Conservation (phyloP, 2,329 filamentous ascomycete genomes). For the Microsporum ferrugineum region DNA sequence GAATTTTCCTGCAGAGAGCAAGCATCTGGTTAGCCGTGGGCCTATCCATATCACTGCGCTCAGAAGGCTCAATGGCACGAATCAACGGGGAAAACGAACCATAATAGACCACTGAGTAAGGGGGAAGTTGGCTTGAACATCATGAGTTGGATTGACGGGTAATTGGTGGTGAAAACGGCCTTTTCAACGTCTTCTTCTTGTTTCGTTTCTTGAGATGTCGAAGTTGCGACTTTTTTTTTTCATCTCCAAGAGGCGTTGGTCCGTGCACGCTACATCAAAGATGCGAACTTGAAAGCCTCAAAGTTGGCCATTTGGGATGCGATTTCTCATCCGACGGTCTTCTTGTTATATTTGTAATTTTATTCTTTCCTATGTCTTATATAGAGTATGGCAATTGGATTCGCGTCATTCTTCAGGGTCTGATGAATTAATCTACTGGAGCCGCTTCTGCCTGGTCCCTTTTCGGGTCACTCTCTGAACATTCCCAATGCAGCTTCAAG, state of each 20-base stretch:
- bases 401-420: neutral
- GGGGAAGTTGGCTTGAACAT: slow-evolving; percentile 80
- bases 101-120: slow-evolving; percentile 69
- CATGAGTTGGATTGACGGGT: slow-evolving; percentile 13
- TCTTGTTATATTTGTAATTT: neutral
- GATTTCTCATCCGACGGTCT: neutral
- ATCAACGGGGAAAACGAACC: slow-evolving; percentile 40
- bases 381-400: neutral
- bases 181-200: neutral
- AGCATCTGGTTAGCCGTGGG: neutral
- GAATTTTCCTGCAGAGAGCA: slow-evolving; percentile 61
- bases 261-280: neutral
- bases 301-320: neutral
- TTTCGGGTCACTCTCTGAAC: neutral
- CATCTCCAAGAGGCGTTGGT: neutral
- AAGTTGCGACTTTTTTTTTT: neutral
- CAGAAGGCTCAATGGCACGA: neutral
- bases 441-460: neutral
- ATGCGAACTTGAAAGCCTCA: neutral
- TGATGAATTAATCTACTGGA: neutral
- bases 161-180: slow-evolving; percentile 7
- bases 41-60: neutral
- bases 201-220: neutral
- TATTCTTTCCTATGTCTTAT: neutral
- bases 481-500: slow-evolving; percentile 25